phyloP scores from a whole-genome alignment of 2,329 filamentous ascomycete genomes.

The Stagonosporopsis rhizophila region DNA sequence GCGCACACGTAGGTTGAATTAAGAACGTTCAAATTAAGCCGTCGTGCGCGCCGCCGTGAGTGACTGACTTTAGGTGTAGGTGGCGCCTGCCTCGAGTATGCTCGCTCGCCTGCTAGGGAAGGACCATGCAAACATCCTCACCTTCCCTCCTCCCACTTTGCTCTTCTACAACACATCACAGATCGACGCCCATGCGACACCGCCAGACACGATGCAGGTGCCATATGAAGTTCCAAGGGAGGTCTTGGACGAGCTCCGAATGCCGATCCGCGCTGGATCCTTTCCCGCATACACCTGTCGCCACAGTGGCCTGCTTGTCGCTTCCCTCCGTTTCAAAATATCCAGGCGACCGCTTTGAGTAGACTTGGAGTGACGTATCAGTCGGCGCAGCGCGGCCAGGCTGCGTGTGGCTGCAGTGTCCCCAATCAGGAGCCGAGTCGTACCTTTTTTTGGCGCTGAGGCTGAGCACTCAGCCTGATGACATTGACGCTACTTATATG shows the following conservation, averaged over 20 bases:
- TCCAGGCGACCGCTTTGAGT: background rate
- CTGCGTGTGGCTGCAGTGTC: background rate
- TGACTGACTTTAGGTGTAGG: background rate
- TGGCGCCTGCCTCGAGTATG: background rate
- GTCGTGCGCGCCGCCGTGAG: background rate
- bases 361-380: background rate
- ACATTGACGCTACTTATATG: background rate
- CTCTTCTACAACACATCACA: too few relatives aligned
- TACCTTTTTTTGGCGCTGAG: background rate
- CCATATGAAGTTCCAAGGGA: too few relatives aligned
- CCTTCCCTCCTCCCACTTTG: background rate
- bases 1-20: constrained; percentile 36
- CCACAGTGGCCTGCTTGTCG: too few relatives aligned
- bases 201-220: too few relatives aligned
- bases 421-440: background rate
- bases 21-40: constrained; percentile 15
- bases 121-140: too few relatives aligned
- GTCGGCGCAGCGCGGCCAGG: background rate
- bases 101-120: too few relatives aligned
- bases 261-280: too few relatives aligned
- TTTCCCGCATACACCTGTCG: too few relatives aligned
- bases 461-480: background rate
- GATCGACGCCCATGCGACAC: background rate
- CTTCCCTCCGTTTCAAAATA: background rate
- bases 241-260: too few relatives aligned